A percentile compares a stretch with the other conserved stretches of the same genome.
Evolutionary conservation across 2,329 filamentous ascomycete genomes (phyloP).

Genomic region (Sporothrix mexicana): DNA sequence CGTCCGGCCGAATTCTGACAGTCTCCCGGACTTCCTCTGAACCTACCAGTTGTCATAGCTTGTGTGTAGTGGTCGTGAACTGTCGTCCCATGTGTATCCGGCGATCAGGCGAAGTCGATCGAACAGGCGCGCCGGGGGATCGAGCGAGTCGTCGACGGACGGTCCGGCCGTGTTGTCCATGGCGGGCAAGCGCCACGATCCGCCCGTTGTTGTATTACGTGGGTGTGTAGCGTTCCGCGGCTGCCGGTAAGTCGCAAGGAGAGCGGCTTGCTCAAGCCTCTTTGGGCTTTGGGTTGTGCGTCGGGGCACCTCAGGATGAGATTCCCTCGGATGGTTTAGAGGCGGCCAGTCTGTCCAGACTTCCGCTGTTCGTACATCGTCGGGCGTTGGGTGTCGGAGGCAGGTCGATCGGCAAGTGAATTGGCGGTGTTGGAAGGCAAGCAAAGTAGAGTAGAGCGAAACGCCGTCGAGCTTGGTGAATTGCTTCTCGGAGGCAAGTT

Average conservation of each 20-base stretch:
- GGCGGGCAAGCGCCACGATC: slow-evolving; percentile 40
- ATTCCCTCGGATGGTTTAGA: neutral
- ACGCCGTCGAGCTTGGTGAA: slow-evolving; percentile 6
- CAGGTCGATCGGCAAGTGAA: neutral
- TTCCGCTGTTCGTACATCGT: slow-evolving; percentile 14
- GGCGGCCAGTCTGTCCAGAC: neutral
- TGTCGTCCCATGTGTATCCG: slow-evolving; percentile 79
- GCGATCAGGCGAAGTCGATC: slow-evolving; percentile 75
- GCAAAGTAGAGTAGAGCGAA: neutral
- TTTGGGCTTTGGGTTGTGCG: too few relatives aligned
- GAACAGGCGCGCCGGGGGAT: slow-evolving; percentile 71
- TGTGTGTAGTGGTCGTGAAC: slow-evolving; percentile 61
- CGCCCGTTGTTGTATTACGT: neutral
- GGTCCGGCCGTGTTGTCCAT: slow-evolving; percentile 55
- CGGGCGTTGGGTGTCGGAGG: slow-evolving; percentile 1
- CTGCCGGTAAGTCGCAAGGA: neutral
- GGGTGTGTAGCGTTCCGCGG: neutral
- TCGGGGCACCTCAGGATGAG: neutral
- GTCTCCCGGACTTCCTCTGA: neutral
- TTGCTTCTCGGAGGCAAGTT: neutral
- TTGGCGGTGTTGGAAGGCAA: neutral
- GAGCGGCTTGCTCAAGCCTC: slow-evolving; percentile 11
- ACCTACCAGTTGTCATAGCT: slow-evolving; percentile 87
- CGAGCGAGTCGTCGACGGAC: slow-evolving; percentile 60
- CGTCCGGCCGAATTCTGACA: neutral